Conservation (phyloP, 495 filamentous ascomycete genomes). For the Chaetomidium leptoderma region DNA sequence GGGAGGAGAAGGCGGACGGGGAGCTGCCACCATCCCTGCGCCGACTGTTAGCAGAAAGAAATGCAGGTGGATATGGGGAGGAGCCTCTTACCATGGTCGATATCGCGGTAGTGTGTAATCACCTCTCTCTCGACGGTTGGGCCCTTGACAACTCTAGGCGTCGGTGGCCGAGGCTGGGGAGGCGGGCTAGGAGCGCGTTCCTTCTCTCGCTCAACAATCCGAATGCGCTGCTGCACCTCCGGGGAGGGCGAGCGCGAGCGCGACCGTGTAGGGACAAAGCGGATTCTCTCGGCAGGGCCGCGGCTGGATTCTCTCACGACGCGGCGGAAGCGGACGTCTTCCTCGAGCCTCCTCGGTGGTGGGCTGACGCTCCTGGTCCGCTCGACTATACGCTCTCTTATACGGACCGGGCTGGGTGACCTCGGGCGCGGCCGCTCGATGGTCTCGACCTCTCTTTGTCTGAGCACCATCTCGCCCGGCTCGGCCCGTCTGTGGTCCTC, state of each 20-base stretch:
- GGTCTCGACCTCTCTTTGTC: conserved; percentile 44
- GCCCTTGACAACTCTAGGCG: conserved; percentile 54
- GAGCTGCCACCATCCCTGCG: conserved; percentile 41
- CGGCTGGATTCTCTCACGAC: conserved; percentile 31
- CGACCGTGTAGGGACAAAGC: conserved; percentile 41
- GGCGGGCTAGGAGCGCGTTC: conserved; percentile 41
- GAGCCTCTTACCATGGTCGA: conserved; percentile 79
- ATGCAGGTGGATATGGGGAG: background rate
- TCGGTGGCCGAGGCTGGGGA: conserved; percentile 49
- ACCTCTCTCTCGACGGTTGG: conserved; percentile 75
- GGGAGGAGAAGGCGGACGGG: conserved; percentile 46
- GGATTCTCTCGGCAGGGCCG: conserved; percentile 28
- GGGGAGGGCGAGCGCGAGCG: conserved; percentile 46
- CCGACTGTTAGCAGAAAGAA: conserved; percentile 12
- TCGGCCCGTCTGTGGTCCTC: conserved; percentile 37
- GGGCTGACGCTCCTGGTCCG: conserved; percentile 37
- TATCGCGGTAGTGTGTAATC: conserved; percentile 79
- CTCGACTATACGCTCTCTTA: conserved; percentile 33
- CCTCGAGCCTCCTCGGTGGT: conserved; percentile 24
- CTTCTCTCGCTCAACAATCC: conserved; percentile 41
- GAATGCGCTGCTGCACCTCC: conserved; percentile 37
- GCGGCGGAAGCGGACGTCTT: conserved; percentile 29
- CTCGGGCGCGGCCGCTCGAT: conserved; percentile 37
- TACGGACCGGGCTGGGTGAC: conserved; percentile 43
- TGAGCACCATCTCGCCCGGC: conserved; percentile 41